Evolutionary conservation across 345 rosid species (phyloP), one percentile per base, ranked within the genome.

Genomic region (Balakata baccata): DNA sequence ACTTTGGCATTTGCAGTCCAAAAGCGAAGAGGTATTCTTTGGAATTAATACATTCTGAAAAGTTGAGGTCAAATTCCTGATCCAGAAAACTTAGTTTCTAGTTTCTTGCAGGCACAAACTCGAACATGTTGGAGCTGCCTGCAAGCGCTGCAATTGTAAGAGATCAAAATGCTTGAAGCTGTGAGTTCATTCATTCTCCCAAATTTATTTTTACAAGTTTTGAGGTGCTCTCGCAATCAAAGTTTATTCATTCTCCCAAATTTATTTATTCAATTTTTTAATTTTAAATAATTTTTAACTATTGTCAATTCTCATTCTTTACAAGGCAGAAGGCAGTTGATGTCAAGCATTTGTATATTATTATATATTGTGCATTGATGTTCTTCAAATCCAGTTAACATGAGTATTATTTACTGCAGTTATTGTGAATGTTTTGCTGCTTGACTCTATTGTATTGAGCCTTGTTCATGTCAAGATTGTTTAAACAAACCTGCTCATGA

Each of bases 351-450:
- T 20, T 6, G 1, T 61, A 9, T 13, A 38, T 1, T 29, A 2
- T 61, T 6, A 66, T 46, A 45, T 23, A 8, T 11, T 25, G 34
- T 16, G 25, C 12, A 7, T 50, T 67, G 11, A 51, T 67, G 25
- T 67, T 29, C 22, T 51, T 34, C 2, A 68, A 49, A 37, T 51
- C 25, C 22, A 50, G 20, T 52, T 51, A 0, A 20, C 13, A 37
- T 51, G n/a, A 68, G 76, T 69, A 22, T 64, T 74, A 11, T 25
- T 70, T 17, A 46, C 20, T 52, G 57, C 88, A 92, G 96, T 38
- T 90, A 92, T 39, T 92, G 98, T 20, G 96, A 90, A 59, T 92
- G 97, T 81, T 90, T 92, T 83, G 90, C 96, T 58, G 94, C 96
- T 41, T 92, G 91, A 57, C 76, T 89, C 68, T 90, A 89, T 79